Base-by-base conservation (phyloP, 2,329 filamentous ascomycete genomes). In the Aspergillus niger region DNA sequence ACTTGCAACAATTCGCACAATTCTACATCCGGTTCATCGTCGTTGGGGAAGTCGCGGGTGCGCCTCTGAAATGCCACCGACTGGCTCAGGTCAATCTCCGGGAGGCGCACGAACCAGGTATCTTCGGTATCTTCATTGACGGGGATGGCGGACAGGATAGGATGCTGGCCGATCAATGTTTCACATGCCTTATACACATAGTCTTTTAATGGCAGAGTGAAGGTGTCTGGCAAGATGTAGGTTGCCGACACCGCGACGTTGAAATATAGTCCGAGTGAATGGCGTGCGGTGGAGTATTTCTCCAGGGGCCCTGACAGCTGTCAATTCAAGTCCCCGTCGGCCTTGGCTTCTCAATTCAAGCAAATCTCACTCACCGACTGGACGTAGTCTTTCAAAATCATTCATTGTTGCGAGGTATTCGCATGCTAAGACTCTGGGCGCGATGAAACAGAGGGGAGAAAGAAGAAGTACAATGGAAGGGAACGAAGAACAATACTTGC, bases 41-140 rank as follows among this genome's bases (percentile, higher is more conserved):
- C 55, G 3, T 39, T 66, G 1, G 63, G 44, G 2, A 59, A 47
- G 3, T 49, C 48, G 15, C 64, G 54, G 2, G 65, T 58, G 8
- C 73, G 68, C 17, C 73, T 64, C 10, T 72, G 64, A 28, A 77
- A 81, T 41, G 67, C 67, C 3, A 81, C 72, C 44, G 72, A 74
- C 10, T 70, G 70, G 2, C 71, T 65, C 15, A 83, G 67, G 57
- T 82, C 69, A 30, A 83, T 74, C 8, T 72, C 67, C 3, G 79
- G 76, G 3, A 83, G 71, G 22, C 79, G 77, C 8, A 72, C 80
- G 51, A 81, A 82, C 64, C 78, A 79, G 0, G 80, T 72, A 1
- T 77, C 64, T 48, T 71, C 70, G 17, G 67, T 76, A 55, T 72
- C 75, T 65, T 81, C 80, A 17, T 73, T 69, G 6, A 79, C 63